Evolutionary conservation across 129 eudicot genomes (phyloP).

Genomic region (Ambrosia artemisiifolia): DNA sequence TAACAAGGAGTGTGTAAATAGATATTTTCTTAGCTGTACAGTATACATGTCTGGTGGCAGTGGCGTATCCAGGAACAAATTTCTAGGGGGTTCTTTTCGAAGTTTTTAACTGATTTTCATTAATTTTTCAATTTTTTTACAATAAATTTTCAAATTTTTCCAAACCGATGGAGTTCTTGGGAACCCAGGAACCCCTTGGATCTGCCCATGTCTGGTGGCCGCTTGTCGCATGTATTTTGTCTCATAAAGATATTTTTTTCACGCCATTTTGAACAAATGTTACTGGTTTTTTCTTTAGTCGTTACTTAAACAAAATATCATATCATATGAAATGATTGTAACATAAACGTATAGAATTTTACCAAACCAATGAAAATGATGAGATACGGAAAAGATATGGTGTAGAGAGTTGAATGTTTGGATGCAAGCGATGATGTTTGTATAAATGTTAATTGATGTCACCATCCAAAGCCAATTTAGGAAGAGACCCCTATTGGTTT

Average conservation of each 20-base stretch:
- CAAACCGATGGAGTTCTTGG: no score
- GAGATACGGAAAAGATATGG: slow-evolving; percentile 21
- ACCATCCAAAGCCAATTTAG: slow-evolving; percentile 28
- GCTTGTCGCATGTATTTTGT: background rate
- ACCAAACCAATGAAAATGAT: background rate
- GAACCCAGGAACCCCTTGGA: no score
- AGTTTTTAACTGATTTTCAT: no score
- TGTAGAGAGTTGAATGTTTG: slow-evolving; percentile 31
- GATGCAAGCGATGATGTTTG: slow-evolving; percentile 25
- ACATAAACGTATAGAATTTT: background rate
- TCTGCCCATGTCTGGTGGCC: background rate
- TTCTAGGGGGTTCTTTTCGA: no score
- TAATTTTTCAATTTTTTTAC: no score
- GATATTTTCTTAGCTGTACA: no score
- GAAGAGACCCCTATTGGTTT: slow-evolving; percentile 28
- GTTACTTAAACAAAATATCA: background rate
- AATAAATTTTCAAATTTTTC: no score
- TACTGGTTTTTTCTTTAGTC: background rate
- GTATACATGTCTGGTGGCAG: no score
- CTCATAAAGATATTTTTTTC: background rate
- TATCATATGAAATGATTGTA: background rate
- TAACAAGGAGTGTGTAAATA: background rate
- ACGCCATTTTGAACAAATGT: background rate
- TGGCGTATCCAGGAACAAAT: no score
- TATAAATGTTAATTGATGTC: slow-evolving; percentile 27